These are phyloP conservation scores for Asclepias syriaca DNA, from an alignment of 257 asterid genomes.

Conservation along the genomic window DNA sequence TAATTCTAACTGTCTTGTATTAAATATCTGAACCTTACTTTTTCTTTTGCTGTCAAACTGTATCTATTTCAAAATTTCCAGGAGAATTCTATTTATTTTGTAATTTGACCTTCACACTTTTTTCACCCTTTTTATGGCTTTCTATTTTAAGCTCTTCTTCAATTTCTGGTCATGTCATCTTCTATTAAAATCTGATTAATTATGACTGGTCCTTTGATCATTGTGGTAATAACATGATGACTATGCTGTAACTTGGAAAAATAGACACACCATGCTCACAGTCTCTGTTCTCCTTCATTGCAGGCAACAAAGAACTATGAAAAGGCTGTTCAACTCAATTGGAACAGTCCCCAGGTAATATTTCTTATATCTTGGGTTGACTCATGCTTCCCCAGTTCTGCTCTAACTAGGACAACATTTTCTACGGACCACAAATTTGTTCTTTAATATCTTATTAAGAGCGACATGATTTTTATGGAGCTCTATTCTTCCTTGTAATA, in stretches of 20 bases:
- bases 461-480: neutral
- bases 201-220: neutral
- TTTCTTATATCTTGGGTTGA: neutral
- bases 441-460: neutral
- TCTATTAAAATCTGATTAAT: neutral
- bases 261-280: neutral
- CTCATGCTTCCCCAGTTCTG: neutral
- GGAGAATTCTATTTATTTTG: neutral
- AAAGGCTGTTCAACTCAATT: slow-evolving; percentile 93
- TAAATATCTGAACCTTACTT: neutral
- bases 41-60: neutral
- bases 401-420: neutral
- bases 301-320: slow-evolving; percentile 96
- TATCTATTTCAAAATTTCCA: neutral
- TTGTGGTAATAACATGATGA: neutral
- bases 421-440: neutral
- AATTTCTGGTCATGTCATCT: neutral
- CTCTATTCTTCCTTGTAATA: neutral
- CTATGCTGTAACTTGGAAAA: neutral
- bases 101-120: neutral
- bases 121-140: neutral
- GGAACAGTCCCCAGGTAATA: slow-evolving; percentile 99
- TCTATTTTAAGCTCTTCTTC: neutral
- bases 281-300: slow-evolving; percentile 26
- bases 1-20: neutral